A percentile compares a stretch with the other conserved stretches of the same genome.
These are phyloP conservation scores for Auriscalpium microsporum DNA, from an alignment of 768 basidiomycete genomes.

Conservation along the genomic window DNA sequence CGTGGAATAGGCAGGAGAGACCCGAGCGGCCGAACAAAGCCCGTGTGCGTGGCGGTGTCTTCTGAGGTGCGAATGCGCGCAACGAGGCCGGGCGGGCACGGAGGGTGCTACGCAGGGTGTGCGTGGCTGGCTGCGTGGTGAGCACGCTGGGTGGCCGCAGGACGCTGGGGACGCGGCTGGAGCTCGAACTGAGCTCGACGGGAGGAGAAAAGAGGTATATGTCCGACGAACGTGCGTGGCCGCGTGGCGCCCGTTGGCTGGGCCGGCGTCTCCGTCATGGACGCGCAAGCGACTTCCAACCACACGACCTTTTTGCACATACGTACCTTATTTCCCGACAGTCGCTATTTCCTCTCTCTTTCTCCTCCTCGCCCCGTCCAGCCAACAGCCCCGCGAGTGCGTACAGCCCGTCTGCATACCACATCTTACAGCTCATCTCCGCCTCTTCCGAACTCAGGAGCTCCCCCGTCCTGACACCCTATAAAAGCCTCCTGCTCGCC, in stretches of 20 bases:
- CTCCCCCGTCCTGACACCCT: background rate
- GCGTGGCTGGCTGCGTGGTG: too few relatives aligned
- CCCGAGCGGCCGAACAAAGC: background rate
- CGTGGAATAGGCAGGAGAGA: background rate
- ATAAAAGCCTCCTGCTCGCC: background rate
- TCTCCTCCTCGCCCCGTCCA: background rate
- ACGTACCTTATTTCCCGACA: background rate
- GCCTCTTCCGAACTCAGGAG: background rate
- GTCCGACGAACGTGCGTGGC: conserved; percentile 32
- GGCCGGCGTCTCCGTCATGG: conserved; percentile 16
- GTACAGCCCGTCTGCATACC: background rate
- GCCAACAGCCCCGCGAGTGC: background rate
- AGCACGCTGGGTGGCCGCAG: background rate
- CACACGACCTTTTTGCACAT: conserved; percentile 22
- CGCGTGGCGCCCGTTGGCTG: conserved; percentile 20
- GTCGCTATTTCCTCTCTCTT: background rate
- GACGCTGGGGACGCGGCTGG: conserved; percentile 29
- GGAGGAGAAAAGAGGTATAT: conserved; percentile 17
- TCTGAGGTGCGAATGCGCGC: background rate
- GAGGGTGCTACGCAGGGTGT: too few relatives aligned
- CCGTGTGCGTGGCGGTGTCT: background rate
- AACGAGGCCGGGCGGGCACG: background rate
- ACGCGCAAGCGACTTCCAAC: conserved; percentile 20
- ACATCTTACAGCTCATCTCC: background rate
- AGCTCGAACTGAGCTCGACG: too few relatives aligned